Conservation (phyloP, 2,329 filamentous ascomycete genomes). For the Hypoxylon sp. region DNA sequence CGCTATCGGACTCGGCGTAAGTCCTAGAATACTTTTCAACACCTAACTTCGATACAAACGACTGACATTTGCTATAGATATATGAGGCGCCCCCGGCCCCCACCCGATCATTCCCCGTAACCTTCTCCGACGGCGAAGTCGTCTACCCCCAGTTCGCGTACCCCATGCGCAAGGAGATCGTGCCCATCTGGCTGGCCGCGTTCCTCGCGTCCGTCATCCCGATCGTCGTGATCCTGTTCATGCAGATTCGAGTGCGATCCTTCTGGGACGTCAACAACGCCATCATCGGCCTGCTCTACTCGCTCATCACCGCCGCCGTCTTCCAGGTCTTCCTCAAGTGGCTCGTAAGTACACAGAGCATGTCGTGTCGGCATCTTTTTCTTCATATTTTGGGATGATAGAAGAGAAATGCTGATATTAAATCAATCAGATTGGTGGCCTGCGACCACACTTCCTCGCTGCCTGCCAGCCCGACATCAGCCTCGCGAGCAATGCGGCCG, state of each 20-base stretch:
- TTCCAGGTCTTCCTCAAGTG: constrained; percentile 83
- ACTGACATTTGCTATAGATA: constrained; percentile 55
- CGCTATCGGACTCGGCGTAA: constrained; percentile 73
- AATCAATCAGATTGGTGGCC: constrained; percentile 79
- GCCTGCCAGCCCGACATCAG: constrained; percentile 74
- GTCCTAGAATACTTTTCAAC: constrained; percentile 41
- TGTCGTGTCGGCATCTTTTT: too few relatives aligned
- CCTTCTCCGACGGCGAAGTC: constrained; percentile 73
- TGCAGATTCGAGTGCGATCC: constrained; percentile 75
- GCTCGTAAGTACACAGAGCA: too few relatives aligned
- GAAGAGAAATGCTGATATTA: too few relatives aligned
- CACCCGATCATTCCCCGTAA: constrained; percentile 75
- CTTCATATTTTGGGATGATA: too few relatives aligned
- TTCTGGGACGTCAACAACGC: constrained; percentile 81
- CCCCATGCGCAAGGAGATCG: constrained; percentile 75
- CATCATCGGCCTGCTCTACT: constrained; percentile 75
- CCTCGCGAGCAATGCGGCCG: constrained; percentile 54
- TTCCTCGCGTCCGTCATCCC: constrained; percentile 74
- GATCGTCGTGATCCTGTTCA: constrained; percentile 71
- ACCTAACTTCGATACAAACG: neutral
- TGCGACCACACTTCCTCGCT: constrained; percentile 77
- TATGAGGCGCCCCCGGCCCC: constrained; percentile 75
- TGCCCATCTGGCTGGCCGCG: constrained; percentile 78
- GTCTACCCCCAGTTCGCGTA: constrained; percentile 79
- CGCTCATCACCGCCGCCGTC: constrained; percentile 76